Base-by-base conservation (phyloP, 2,329 filamentous ascomycete species). In the Apiospora hydei region DNA sequence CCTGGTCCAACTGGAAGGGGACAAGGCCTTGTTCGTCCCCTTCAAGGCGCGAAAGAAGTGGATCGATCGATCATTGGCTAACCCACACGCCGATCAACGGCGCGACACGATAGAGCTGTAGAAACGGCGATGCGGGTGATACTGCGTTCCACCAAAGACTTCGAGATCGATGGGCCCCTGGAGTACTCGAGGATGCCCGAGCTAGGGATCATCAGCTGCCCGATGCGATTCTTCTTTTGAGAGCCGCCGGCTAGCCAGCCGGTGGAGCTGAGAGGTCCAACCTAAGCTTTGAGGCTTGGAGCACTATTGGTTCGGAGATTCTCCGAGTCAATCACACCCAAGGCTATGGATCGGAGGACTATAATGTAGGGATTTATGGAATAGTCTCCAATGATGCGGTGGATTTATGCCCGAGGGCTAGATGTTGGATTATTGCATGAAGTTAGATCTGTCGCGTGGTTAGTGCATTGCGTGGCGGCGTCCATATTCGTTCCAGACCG, bases 111-210 rank as follows among this genome's bases (percentile, higher is more conserved):
- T 5, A 74, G 71, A 61, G 75, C 72, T 41, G 47, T 75, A 5
- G 53, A 72, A 38, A 74, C 72, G 16, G 74, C 70, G 18, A 11
- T 76, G 10, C 70, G 72, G 14, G 72, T 71, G 1, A 72, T 75
- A 11, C 67, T 75, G 3, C 68, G 70, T 16, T 74, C 18, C 30
- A 77, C 75, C 1, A 75, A 68, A 7, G 73, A 72, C 26, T 76
- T 75, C 26, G 71, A 73, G 26, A 68, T 75, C 0, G 70, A 75
- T 53, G 74, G 75, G 0, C 67, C 72, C 34, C 30, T 77, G 46
- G 67, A 77, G 34, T 76, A 71, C 53, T 73, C 75, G 11, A 75
- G 75, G 38, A 77, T 77, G 75, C 75, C 75, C 0, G 75, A 77
- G 69, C 47, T 77, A 69, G 75, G 75, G 3, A 75, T 75, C 18